These are phyloP conservation scores for Epichloe aotearoae DNA, from an alignment of 2,329 filamentous ascomycete species.

Conservation along the genomic window DNA sequence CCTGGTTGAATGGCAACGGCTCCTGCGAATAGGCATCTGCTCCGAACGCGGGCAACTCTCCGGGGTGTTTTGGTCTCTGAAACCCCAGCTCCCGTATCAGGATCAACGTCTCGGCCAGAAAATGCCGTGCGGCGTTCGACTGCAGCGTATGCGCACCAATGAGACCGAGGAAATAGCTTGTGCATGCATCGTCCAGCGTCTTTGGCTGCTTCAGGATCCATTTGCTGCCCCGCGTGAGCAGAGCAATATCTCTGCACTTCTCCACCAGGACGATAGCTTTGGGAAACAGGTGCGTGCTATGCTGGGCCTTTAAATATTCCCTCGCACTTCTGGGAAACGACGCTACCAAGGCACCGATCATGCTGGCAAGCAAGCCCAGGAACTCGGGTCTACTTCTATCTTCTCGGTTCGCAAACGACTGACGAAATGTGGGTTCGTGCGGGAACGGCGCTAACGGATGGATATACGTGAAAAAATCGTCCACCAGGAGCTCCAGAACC, in stretches of 20 bases:
- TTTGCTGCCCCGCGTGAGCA: slow-evolving; percentile 49
- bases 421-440: slow-evolving; percentile 64
- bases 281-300: slow-evolving; percentile 51
- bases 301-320: slow-evolving; percentile 53
- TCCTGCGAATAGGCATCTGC: slow-evolving; percentile 25
- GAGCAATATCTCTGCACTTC: slow-evolving; percentile 55
- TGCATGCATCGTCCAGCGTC: slow-evolving; percentile 45
- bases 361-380: slow-evolving; percentile 57
- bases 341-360: slow-evolving; percentile 60
- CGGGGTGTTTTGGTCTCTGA: slow-evolving; percentile 38
- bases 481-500: slow-evolving; percentile 54
- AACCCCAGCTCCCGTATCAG: slow-evolving; percentile 56
- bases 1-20: slow-evolving; percentile 46
- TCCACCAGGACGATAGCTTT: slow-evolving; percentile 57
- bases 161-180: slow-evolving; percentile 63
- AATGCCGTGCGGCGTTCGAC: slow-evolving; percentile 53
- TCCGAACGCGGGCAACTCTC: slow-evolving; percentile 26
- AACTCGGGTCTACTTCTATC: slow-evolving; percentile 55
- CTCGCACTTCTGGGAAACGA: slow-evolving; percentile 63
- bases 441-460: slow-evolving; percentile 67
- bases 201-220: slow-evolving; percentile 34
- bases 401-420: slow-evolving; percentile 52
- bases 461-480: slow-evolving; percentile 76
- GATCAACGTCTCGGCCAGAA: slow-evolving; percentile 58
- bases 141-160: slow-evolving; percentile 55